Evolutionary conservation across 768 basidiomycete genomes (phyloP), one percentile per base, ranked within the genome.

Genomic region (Termitomyces eurrhizus): DNA sequence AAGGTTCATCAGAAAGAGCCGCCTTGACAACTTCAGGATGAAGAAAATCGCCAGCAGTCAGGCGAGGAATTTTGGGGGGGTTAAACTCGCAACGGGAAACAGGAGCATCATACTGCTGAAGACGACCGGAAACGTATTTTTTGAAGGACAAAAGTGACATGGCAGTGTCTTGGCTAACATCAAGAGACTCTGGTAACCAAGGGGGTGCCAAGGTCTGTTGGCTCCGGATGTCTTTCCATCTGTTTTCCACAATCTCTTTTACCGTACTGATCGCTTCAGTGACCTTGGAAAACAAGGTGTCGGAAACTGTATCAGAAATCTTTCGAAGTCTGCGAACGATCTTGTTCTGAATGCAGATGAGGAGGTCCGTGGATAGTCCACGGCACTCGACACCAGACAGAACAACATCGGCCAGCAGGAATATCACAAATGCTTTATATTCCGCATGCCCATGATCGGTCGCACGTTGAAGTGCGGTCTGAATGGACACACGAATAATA

Each of bases 391-490:
- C 71, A 4, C 48, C 33, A 5, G 65, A 32, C 3, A 66, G 37
- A 2, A 78, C 63, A 16, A 79, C 52, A 26, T 62, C 42, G 6
- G 73, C 64, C 39, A 78, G 65, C 53, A 82, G 68, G 52, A 74
- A 82, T 2, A 78, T 45, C 65, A 83, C 77, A 67, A 85, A 85
- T 2, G 39, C 11, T 57, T 85, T 85, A 69, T 85, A 85, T 0
- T 68, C 59, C 9, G 26, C 41, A 6, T 24, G 64, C 13, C 57
- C 56, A 5, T 64, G 45, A 7, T 32, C 50, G 7, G 64, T 57
- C 6, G 54, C 59, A 21, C 52, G 58, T 36, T 41, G 60, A 32
- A 75, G 65, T 0, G 75, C 72, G 0, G 73, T 78, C 64, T 82
- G 80, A 29, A 81, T 62, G 1, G 73, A 72, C 4, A 84, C 78